Conservation (phyloP, 345 rosid genomes). For the Hevea brasiliensis region DNA sequence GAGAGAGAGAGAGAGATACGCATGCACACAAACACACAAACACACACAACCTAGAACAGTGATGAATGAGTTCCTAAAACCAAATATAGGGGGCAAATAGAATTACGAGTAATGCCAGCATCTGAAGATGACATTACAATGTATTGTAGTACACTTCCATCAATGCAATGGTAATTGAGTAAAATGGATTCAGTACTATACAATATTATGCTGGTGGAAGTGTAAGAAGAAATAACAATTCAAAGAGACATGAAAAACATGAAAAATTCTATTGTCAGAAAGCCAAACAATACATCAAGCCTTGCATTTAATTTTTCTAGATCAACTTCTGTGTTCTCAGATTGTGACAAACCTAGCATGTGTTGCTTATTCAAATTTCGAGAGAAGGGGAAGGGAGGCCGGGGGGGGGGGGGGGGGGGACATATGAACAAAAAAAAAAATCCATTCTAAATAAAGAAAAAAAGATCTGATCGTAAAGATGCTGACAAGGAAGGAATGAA, state of each 20-base stretch:
- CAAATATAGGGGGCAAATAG: not conserved
- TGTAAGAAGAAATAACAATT: not conserved
- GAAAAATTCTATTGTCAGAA: no score
- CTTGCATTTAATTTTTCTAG: slow-evolving; percentile 43
- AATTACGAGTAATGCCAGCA: not conserved
- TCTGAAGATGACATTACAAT: not conserved
- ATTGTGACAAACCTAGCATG: slow-evolving; percentile 51
- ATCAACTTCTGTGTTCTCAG: slow-evolving; percentile 44
- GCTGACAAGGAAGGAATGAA: not conserved
- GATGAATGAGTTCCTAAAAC: not conserved
- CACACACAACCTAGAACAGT: not conserved
- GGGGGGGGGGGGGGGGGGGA: no score
- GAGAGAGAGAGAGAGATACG: no score
- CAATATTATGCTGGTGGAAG: not conserved
- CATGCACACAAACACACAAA: not conserved
- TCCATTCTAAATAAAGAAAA: not conserved
- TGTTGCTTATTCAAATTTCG: slow-evolving; percentile 19
- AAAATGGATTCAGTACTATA: slow-evolving; percentile 2
- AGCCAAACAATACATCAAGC: slow-evolving; percentile 54
- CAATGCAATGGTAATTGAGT: slow-evolving; percentile 2
- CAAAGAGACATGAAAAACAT: not conserved
- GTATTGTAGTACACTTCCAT: not conserved
- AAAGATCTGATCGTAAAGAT: not conserved
- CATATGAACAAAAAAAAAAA: not conserved
- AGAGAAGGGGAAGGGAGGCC: no score